phyloP scores from a whole-genome alignment of 305 asterid genomes.

The Galium porrigens region DNA sequence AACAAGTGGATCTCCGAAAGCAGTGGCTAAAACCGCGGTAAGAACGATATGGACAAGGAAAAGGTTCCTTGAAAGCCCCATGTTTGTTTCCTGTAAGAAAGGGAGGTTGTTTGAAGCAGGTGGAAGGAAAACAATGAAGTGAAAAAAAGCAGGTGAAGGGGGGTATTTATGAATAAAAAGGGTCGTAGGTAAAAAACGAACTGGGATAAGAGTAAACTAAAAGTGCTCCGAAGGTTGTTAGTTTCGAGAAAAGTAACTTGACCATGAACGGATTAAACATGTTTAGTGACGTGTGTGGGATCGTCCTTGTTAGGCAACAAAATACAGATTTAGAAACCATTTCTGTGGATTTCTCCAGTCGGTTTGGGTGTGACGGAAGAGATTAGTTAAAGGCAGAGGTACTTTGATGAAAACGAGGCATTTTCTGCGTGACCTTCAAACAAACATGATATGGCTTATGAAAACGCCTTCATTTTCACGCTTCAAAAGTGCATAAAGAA shows the following conservation, averaged over 20 bases:
- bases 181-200: not conserved
- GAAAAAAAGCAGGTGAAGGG: constrained; percentile 13
- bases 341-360: not conserved
- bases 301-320: constrained; percentile 15
- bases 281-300: constrained; percentile 13
- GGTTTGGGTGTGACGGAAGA: constrained; percentile 13
- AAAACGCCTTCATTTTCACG: not conserved
- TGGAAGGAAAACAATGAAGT: not conserved
- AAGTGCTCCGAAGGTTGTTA: constrained; percentile 7
- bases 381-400: constrained; percentile 9
- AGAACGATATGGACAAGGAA: constrained; percentile 19
- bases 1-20: constrained; percentile 49
- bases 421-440: not conserved
- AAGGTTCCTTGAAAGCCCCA: constrained; percentile 24
- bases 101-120: not conserved
- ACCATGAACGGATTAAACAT: constrained; percentile 8
- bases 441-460: not conserved
- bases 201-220: constrained; percentile 7
- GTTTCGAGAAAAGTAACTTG: constrained; percentile 11
- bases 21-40: constrained; percentile 14
- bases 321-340: not conserved
- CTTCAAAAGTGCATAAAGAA: not conserved
- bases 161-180: constrained; percentile 29
- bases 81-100: constrained; percentile 10
- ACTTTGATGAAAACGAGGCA: constrained; percentile 1